Evolutionary conservation across 192 early-diverging fungal species (phyloP), one percentile per base, ranked within the genome.

Genomic region (Gryganskiella cystojenkinii): DNA sequence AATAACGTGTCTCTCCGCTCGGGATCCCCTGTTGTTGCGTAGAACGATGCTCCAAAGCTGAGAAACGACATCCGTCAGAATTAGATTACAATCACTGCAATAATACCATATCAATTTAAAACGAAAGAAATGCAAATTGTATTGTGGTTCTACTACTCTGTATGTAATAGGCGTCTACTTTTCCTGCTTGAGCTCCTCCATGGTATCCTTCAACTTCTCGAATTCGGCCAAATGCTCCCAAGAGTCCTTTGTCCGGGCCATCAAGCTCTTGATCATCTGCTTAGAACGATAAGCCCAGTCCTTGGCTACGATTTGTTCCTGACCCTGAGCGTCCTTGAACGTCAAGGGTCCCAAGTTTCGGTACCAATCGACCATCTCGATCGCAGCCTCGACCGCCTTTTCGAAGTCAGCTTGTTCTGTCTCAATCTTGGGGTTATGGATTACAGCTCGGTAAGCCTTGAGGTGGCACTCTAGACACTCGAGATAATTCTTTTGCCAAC

Each of bases 231-330:
- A 85, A 19, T 87, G 89, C 30, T 92, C 94, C 82, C 90, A 95
- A 1, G 81, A 79, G 63, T 83, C 87, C 81, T 93, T 94, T 17
- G 92, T 91, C 54, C 92, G 90, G 35, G 93, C 92, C 64, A 97
- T 89, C 60, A 98, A 81, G 25, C 93, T 89, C 56, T 92, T 93
- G 67, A 98, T 73, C 37, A 93, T 81, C 82, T 89, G 91, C 68
- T 89, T 90, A 11, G 93, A 84, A 70, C 98, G 94, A 66, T 95
- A 95, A 56, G 80, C 82, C 96, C 96, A 98, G 75, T 98, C 96
- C 27, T 88, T 86, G 64, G 94, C 95, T 25, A 96, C 93, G 7
- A 83, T 49, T 28, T 81, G 78, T 46, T 86, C 62, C 40, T 70
- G 63, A 49, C 63, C 82, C 1, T 60, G 59, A 3, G 61, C 55